Evolutionary conservation across 2,329 filamentous ascomycete species (phyloP), one percentile per base, ranked within the genome.

Genomic region (Madurella mycetomatis): DNA sequence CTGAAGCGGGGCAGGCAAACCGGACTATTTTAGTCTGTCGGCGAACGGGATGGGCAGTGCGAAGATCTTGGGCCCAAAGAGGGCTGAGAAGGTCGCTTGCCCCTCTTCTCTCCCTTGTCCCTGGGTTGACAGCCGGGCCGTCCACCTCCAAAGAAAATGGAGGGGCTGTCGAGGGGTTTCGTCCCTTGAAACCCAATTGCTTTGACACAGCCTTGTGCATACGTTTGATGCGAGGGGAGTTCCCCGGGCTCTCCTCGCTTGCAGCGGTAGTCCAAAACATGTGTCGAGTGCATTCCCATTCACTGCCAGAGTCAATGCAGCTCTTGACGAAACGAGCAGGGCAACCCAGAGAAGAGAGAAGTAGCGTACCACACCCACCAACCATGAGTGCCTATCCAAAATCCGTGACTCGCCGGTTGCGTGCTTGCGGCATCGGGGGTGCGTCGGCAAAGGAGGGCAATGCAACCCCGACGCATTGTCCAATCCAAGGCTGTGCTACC

Each of bases 1-100:
- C 57, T 55, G 52, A 59, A 59, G 57, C 55, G 57, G 57, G 55
- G 55, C 55, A 18, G 40, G 19, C 16, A 39, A 32, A 41, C 12
- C 47, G 47, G 46, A 19, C 58, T 57, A 60, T 59, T 59, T 59
- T 59, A 52, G 52, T 49, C 43, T 17, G 25, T 40, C 42, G 43
- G 17, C 42, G 17, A 17, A 30, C 17, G 16, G 25, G 18, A 40
- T 40, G 34, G 16, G 19, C 18, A 55, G 41, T 41, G 16, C 16
- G 17, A 32, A 15, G 11, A 42, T 32, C 47, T 39, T 48, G 32
- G 44, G 34, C 47, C 49, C 42, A 19, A 46, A 41, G 50, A 53
- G 49, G 34, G 42, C 47, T 45, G 18, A 46, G 18, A 41, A 30
- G 31, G 18, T 7, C 25, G 25, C 25, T 25, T 16, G 18, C 40